phyloP scores from a whole-genome alignment of 495 filamentous ascomycete species.

The Hypomontagnella monticulosa region DNA sequence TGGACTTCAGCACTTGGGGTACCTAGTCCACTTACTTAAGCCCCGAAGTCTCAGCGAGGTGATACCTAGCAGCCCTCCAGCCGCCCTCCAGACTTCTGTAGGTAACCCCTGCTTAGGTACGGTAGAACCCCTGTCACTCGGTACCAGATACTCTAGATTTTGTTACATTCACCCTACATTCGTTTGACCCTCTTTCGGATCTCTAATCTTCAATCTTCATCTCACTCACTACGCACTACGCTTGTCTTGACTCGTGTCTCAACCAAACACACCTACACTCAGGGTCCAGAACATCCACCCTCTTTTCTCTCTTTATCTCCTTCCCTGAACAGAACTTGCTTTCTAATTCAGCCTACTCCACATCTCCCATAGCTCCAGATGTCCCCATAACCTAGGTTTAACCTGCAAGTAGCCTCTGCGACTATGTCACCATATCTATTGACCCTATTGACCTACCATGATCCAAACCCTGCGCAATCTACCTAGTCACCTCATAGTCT shows the following conservation, averaged over 20 bases:
- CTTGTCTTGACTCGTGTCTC: conserved; percentile 11
- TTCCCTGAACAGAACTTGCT: conserved; percentile 18
- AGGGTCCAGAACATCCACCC: conserved; percentile 23
- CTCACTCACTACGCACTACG: background rate
- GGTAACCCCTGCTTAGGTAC: background rate
- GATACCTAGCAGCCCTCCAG: too few species aligned
- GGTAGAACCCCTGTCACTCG: background rate
- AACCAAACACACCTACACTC: conserved; percentile 21
- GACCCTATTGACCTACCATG: background rate
- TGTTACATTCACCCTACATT: conserved; percentile 28
- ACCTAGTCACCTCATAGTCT: conserved; percentile 15
- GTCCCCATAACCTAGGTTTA: conserved; percentile 16
- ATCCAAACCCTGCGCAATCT: conserved; percentile 2
- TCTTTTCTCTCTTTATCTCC: conserved; percentile 18
- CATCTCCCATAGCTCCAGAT: conserved; percentile 27
- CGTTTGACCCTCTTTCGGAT: too few species aligned
- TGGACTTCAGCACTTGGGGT: too few species aligned
- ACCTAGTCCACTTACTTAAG: too few species aligned
- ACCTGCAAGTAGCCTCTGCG: conserved; percentile 30
- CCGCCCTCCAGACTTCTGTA: too few species aligned
- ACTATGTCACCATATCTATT: conserved; percentile 15
- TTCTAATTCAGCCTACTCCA: conserved; percentile 19
- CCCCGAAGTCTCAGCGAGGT: background rate
- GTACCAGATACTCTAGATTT: background rate
- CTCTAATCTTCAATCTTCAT: background rate